A percentile compares a stretch with the other conserved stretches of the same genome.
Evolutionary conservation across 345 rosid species (phyloP).

Genomic region (Hibiscus mutabilis): DNA sequence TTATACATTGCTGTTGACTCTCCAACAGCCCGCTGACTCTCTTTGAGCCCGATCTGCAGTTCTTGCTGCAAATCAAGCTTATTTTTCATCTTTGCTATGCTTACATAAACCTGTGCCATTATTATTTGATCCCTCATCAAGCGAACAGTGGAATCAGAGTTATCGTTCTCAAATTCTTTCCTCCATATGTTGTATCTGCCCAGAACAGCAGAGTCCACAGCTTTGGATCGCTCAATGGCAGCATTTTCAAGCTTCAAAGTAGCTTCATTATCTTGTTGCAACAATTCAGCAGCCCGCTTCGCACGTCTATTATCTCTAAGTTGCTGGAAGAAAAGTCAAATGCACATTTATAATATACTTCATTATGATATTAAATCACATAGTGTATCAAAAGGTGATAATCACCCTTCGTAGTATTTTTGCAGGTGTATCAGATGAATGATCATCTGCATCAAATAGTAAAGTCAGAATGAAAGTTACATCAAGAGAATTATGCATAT

Average conservation of each 20-base stretch:
- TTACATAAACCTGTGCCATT: slow-evolving; percentile 83
- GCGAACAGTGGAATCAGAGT: slow-evolving; percentile 77
- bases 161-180: slow-evolving; percentile 81
- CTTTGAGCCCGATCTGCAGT: slow-evolving; percentile 70
- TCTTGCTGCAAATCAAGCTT: slow-evolving; percentile 61
- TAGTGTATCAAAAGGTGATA: slow-evolving; percentile 7
- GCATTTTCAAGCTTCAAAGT: slow-evolving; percentile 81
- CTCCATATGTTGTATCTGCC: slow-evolving; percentile 98
- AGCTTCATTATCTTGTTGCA: slow-evolving; percentile 66
- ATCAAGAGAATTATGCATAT: slow-evolving; percentile 5
- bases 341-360: slow-evolving; percentile 7
- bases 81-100: slow-evolving; percentile 76
- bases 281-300: slow-evolving; percentile 70
- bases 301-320: slow-evolving; percentile 80
- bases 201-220: slow-evolving; percentile 92
- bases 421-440: slow-evolving; percentile 56
- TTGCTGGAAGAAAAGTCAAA: slow-evolving; percentile 47
- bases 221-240: slow-evolving; percentile 87
- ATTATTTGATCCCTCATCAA: slow-evolving; percentile 90
- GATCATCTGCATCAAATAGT: slow-evolving; percentile 34
- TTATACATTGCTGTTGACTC: slow-evolving; percentile 61
- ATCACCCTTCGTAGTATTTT: slow-evolving; percentile 72
- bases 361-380: background rate
- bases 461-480: slow-evolving; percentile 19
- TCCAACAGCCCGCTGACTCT: slow-evolving; percentile 74